Evolutionary conservation across 495 filamentous ascomycete genomes (phyloP).

Genomic region (Platismatia glauca): DNA sequence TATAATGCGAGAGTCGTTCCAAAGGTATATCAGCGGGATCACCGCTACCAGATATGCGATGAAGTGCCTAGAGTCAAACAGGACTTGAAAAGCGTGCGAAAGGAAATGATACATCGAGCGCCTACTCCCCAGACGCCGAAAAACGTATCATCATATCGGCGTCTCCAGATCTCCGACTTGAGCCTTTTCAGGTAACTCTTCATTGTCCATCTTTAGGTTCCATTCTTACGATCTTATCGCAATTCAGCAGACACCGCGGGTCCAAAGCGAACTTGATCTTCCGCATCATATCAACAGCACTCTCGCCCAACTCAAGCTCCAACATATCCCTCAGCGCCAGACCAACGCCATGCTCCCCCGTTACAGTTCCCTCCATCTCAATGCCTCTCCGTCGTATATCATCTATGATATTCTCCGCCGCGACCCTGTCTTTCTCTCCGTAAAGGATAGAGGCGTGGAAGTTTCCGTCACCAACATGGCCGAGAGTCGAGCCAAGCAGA

Average conservation of each 20-base stretch:
- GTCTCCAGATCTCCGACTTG: background rate
- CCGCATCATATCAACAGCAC: slow-evolving; percentile 54
- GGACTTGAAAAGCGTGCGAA: background rate
- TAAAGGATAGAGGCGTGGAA: slow-evolving; percentile 46
- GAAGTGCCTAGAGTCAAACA: background rate
- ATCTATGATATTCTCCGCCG: slow-evolving; percentile 45
- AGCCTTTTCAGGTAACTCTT: background rate
- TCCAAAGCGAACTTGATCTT: slow-evolving; percentile 55
- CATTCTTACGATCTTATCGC: slow-evolving; percentile 54
- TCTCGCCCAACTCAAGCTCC: slow-evolving; percentile 45
- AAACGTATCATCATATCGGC: background rate
- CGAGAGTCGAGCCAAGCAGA: slow-evolving; percentile 51
- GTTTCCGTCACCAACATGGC: slow-evolving; percentile 55
- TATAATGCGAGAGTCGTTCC: background rate
- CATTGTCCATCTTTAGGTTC: slow-evolving; percentile 18
- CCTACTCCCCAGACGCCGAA: background rate
- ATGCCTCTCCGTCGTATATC: slow-evolving; percentile 54
- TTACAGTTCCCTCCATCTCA: slow-evolving; percentile 56
- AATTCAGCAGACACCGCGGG: slow-evolving; percentile 56
- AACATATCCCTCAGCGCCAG: slow-evolving; percentile 56
- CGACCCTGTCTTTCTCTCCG: slow-evolving; percentile 44
- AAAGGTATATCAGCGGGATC: background rate
- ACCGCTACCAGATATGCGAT: background rate
- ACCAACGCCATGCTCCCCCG: slow-evolving; percentile 56
- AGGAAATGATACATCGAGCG: background rate